phyloP scores from a whole-genome alignment of 331 rosid species.

The Ulmus americana region DNA sequence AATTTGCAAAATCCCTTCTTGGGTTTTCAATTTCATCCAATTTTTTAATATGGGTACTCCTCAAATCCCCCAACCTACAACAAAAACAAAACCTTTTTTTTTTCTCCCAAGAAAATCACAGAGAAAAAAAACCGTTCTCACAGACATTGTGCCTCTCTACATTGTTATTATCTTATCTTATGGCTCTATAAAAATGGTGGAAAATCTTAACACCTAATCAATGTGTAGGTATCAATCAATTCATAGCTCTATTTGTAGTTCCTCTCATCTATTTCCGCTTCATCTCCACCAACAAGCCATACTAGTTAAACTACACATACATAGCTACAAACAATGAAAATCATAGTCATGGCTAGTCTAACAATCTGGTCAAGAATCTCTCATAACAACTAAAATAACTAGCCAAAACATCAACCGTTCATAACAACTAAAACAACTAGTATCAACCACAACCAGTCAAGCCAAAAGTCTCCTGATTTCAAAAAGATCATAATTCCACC shows the following conservation, averaged over 20 bases:
- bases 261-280: conserved; percentile 77
- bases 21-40: neutral
- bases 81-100: neutral
- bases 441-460: neutral
- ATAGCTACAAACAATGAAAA: conserved; percentile 65
- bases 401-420: neutral
- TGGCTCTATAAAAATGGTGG: conserved; percentile 82
- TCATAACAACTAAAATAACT: no score
- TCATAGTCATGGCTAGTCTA: conserved; percentile 39
- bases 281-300: conserved; percentile 62
- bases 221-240: conserved; percentile 71
- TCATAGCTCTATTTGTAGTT: conserved; percentile 73
- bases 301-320: conserved; percentile 62
- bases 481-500: neutral
- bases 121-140: conserved; percentile 34
- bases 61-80: neutral
- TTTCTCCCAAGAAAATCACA: neutral
- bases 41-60: neutral
- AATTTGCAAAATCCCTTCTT: neutral
- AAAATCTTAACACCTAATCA: conserved; percentile 74
- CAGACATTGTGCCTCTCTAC: conserved; percentile 76
- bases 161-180: conserved; percentile 78
- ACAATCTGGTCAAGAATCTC: conserved; percentile 41
- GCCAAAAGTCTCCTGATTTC: neutral
- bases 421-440: neutral